Conservation (phyloP, 257 asterid genomes). For the Hygrophila difformis region DNA sequence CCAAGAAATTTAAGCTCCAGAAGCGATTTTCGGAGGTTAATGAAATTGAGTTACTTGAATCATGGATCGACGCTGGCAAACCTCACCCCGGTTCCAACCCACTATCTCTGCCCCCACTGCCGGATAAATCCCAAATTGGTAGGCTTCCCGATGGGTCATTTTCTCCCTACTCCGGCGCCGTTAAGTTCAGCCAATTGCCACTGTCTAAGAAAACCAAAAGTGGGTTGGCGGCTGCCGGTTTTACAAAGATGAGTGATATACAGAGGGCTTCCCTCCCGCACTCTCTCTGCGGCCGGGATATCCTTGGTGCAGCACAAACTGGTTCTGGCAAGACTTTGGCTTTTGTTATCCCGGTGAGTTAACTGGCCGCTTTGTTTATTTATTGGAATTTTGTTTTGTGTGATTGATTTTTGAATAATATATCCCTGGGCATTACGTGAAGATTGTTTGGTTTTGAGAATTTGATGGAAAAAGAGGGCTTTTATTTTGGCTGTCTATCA, state of each 20-base stretch:
- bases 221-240: conserved; percentile 45
- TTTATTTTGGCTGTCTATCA: no score
- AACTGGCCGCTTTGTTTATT: not conserved
- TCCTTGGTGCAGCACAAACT: conserved; percentile 95
- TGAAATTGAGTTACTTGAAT: conserved; percentile 66
- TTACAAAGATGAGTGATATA: conserved; percentile 63
- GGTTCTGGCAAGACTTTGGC: conserved; percentile 98
- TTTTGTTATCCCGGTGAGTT: conserved; percentile 73
- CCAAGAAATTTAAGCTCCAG: conserved; percentile 40
- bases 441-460: no score
- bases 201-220: conserved; percentile 77
- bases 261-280: conserved; percentile 96
- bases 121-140: conserved; percentile 49
- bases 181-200: conserved; percentile 58
- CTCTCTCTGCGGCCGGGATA: conserved; percentile 79
- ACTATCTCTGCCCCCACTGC: conserved; percentile 44
- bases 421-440: no score
- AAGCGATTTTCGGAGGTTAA: conserved; percentile 42
- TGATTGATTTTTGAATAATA: not conserved
- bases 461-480: no score
- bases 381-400: not conserved
- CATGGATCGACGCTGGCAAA: conserved; percentile 60
- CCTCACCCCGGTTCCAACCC: conserved; percentile 80
- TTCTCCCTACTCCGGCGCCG: conserved; percentile 62
- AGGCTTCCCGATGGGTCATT: conserved; percentile 50